Conservation (phyloP, 202 grass and related monocot species). For the Musa balbisiana region DNA sequence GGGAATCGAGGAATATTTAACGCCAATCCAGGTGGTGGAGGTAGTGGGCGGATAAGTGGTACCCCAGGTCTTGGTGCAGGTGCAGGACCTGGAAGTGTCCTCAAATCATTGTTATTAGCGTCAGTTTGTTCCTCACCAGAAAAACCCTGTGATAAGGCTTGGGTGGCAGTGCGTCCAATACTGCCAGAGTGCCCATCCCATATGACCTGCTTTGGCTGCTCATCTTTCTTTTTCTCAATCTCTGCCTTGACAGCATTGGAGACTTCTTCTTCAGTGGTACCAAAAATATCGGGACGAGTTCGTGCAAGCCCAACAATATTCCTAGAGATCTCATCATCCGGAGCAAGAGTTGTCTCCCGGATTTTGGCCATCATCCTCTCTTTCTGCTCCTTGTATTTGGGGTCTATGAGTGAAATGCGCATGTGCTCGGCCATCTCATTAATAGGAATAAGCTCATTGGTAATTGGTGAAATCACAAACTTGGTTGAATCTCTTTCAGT, state of each 20-base stretch:
- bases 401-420: constrained; percentile 94
- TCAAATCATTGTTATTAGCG: constrained; percentile 17
- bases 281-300: constrained; percentile 92
- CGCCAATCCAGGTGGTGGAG: constrained; percentile 68
- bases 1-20: constrained; percentile 70
- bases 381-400: constrained; percentile 98
- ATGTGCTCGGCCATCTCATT: constrained; percentile 98
- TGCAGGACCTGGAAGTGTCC: constrained; percentile 51
- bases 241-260: constrained; percentile 93
- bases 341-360: constrained; percentile 81
- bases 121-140: constrained; percentile 57
- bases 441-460: constrained; percentile 80
- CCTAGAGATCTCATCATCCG: constrained; percentile 85
- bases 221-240: constrained; percentile 95
- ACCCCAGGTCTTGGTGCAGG: constrained; percentile 55
- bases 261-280: constrained; percentile 91
- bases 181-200: constrained; percentile 98
- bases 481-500: constrained; percentile 68
- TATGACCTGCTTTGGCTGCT: constrained; percentile 93
- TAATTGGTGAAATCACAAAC: constrained; percentile 85
- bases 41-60: constrained; percentile 38
- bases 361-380: constrained; percentile 97
- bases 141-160: constrained; percentile 55
- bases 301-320: constrained; percentile 95
- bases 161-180: constrained; percentile 79